phyloP scores from a whole-genome alignment of 2,329 filamentous ascomycete species.

The Xylariomycetidae sp. region DNA sequence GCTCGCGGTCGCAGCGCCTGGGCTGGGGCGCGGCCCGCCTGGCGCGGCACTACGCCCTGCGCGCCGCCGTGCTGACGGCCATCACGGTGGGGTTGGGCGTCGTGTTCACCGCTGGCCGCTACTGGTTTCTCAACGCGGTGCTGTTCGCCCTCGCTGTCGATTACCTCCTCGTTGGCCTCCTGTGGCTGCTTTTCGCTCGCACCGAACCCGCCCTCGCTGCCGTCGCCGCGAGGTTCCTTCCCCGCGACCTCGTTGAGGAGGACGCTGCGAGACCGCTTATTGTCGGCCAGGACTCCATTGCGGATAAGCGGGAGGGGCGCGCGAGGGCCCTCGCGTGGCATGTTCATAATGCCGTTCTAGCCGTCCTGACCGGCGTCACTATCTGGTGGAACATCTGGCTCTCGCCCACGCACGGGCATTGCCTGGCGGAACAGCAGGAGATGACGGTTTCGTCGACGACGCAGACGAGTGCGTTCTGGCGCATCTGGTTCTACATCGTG shows the following conservation, averaged over 20 bases:
- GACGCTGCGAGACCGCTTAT: background rate
- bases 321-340: slow-evolving; percentile 32
- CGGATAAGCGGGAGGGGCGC: slow-evolving; percentile 14
- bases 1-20: slow-evolving; percentile 32
- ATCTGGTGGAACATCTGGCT: slow-evolving; percentile 44
- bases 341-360: slow-evolving; percentile 31
- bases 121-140: slow-evolving; percentile 38
- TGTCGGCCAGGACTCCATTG: slow-evolving; percentile 3
- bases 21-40: slow-evolving; percentile 33
- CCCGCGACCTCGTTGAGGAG: slow-evolving; percentile 4
- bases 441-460: background rate
- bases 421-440: slow-evolving; percentile 14
- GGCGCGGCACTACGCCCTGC: slow-evolving; percentile 31
- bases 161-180: slow-evolving; percentile 36
- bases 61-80: slow-evolving; percentile 30
- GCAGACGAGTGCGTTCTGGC: slow-evolving; percentile 19
- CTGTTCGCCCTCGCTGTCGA: slow-evolving; percentile 39
- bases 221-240: slow-evolving; percentile 15
- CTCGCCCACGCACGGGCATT: slow-evolving; percentile 33
- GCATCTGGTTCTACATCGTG: slow-evolving; percentile 37
- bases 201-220: slow-evolving; percentile 29
- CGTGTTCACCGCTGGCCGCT: slow-evolving; percentile 23
- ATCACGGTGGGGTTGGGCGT: slow-evolving; percentile 29
- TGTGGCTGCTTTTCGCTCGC: slow-evolving; percentile 32
- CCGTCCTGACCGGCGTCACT: slow-evolving; percentile 28